phyloP scores from a whole-genome alignment of 768 basidiomycete genomes.

The Sarcodon sp. region DNA sequence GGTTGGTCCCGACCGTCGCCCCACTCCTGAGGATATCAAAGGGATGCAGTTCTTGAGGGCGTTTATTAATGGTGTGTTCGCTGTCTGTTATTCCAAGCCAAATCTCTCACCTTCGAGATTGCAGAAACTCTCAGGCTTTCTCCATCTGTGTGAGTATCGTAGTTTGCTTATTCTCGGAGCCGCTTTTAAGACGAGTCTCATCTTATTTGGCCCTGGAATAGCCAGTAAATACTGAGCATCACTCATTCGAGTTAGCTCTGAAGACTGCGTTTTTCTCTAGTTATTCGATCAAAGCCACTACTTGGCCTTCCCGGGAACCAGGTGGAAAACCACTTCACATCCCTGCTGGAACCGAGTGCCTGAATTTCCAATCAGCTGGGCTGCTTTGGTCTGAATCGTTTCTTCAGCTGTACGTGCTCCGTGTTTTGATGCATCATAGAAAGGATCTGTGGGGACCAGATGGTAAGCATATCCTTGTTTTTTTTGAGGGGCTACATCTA shows the following conservation, averaged over 20 bases:
- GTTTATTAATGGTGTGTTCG: conserved; percentile 35
- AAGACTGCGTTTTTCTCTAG: not conserved
- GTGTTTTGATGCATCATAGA: conserved; percentile 48
- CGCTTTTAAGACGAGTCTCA: not conserved
- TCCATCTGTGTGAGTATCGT: conserved; percentile 24
- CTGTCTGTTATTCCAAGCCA: not conserved
- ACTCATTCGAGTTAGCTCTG: conserved; percentile 11
- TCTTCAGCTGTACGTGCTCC: conserved; percentile 26
- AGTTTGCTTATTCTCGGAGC: not conserved
- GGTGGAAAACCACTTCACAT: conserved; percentile 26
- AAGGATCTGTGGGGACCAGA: conserved; percentile 58
- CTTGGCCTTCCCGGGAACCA: conserved; percentile 15
- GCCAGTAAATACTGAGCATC: conserved; percentile 24
- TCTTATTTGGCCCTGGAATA: conserved; percentile 9
- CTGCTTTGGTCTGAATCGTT: not conserved
- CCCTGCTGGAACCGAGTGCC: conserved; percentile 22
- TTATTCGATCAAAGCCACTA: conserved; percentile 12
- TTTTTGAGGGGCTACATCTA: not conserved
- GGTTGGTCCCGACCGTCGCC: conserved; percentile 29
- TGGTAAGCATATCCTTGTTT: conserved; percentile 21
- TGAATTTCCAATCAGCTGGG: not conserved
- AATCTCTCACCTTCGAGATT: not conserved
- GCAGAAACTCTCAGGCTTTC: conserved; percentile 40
- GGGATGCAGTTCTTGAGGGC: conserved; percentile 48
- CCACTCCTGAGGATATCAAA: conserved; percentile 41